Evolutionary conservation across 768 basidiomycete genomes (phyloP).

Genomic region (Phylloporus scabripes): DNA sequence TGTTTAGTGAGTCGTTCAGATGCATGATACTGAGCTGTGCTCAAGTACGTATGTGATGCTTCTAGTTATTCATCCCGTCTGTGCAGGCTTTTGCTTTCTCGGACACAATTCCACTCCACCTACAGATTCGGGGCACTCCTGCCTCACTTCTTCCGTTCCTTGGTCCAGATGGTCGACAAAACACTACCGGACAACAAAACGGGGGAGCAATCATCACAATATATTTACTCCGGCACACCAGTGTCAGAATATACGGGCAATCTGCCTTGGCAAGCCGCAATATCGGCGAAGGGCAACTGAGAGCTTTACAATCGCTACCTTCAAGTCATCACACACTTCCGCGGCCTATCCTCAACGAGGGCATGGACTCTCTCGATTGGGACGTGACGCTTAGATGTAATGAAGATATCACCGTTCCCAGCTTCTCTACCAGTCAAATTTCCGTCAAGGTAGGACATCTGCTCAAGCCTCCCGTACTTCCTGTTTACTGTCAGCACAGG

Average conservation of each 20-base stretch:
- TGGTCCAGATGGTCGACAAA: conserved; percentile 8
- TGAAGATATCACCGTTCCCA: conserved; percentile 37
- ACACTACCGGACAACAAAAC: background rate
- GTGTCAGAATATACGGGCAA: conserved; percentile 29
- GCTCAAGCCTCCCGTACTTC: background rate
- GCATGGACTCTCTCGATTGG: conserved; percentile 51
- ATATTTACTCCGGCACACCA: conserved; percentile 47
- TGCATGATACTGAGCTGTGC: background rate
- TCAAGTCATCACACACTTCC: conserved; percentile 4
- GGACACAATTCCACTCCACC: conserved; percentile 59
- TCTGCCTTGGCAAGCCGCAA: conserved; percentile 11
- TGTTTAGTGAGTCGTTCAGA: conserved; percentile 42
- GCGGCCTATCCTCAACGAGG: conserved; percentile 16
- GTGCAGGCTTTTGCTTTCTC: conserved; percentile 47
- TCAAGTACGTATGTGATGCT: background rate
- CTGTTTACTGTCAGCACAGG: conserved; percentile 33
- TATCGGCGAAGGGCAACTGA: conserved; percentile 47
- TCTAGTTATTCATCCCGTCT: conserved; percentile 56
- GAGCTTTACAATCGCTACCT: conserved; percentile 38
- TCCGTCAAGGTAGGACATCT: conserved; percentile 42
- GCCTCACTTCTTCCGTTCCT: conserved; percentile 45
- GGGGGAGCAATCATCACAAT: conserved; percentile 38
- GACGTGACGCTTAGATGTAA: conserved; percentile 46
- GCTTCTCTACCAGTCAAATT: conserved; percentile 44
- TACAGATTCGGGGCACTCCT: conserved; percentile 50